Conservation (phyloP, 1,284 basidiomycete species). For the Fistulinella cinereoalba region DNA sequence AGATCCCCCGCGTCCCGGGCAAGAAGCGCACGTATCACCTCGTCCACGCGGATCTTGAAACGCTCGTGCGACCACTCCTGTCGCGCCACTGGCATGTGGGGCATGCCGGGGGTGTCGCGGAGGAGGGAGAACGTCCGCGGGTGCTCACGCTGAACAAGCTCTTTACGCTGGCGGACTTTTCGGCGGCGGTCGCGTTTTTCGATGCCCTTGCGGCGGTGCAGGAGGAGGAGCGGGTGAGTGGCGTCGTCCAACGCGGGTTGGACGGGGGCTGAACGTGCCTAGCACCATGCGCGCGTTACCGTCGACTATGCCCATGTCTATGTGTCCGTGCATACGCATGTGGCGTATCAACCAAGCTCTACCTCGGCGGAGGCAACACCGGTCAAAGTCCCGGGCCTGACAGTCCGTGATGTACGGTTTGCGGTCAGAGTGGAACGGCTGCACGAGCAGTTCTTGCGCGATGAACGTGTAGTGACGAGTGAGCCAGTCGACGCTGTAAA, state of each 20-base stretch:
- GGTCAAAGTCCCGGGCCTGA: slow-evolving; percentile 41
- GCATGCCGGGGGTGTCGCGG: slow-evolving; percentile 8
- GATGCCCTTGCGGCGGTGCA: slow-evolving; percentile 26
- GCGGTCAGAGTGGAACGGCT: slow-evolving; percentile 34
- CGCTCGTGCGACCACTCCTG: slow-evolving; percentile 34
- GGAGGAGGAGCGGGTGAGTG: slow-evolving; percentile 34
- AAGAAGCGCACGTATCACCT: slow-evolving; percentile 31
- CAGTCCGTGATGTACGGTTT: slow-evolving; percentile 52
- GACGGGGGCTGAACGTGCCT: no score
- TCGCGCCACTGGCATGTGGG: slow-evolving; percentile 34
- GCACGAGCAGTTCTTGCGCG: slow-evolving; percentile 24
- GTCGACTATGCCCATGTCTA: slow-evolving; percentile 30
- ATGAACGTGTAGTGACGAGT: slow-evolving; percentile 23
- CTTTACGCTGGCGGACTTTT: slow-evolving; percentile 26
- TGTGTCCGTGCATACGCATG: slow-evolving; percentile 36
- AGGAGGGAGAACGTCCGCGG: not conserved
- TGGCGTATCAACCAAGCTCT: slow-evolving; percentile 25
- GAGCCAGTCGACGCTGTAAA: slow-evolving; percentile 9
- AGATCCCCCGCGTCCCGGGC: slow-evolving; percentile 26
- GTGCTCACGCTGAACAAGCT: slow-evolving; percentile 25
- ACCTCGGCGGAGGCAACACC: slow-evolving; percentile 11
- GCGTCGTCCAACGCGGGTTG: no score
- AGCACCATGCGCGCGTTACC: slow-evolving; percentile 31
- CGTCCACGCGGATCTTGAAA: slow-evolving; percentile 30
- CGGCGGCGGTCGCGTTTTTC: slow-evolving; percentile 29